Evolutionary conservation across 176 grass and related monocot species (phyloP), one percentile per base, ranked within the genome.

Genomic region (Carex cristatella): DNA sequence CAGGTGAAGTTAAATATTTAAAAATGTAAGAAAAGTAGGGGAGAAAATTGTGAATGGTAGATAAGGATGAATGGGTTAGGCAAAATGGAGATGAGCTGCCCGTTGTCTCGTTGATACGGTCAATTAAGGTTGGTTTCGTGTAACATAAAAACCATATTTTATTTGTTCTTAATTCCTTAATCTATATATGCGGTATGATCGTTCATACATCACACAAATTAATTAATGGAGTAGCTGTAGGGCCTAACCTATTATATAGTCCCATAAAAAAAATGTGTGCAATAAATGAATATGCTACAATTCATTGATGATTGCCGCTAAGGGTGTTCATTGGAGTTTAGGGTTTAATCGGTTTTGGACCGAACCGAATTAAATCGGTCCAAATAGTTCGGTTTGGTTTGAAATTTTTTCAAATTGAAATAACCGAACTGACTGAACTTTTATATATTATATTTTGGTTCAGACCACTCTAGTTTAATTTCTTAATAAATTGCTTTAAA

Each of bases 231-330:
- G 72, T 77, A 76, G 71, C 38, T 35, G 5, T 64, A 64, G 62
- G 66, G 35, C 48, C 70, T 53, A 53, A 30, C 23, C 23, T 23
- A 23, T 23, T 23, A 23, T 76, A 55, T 76, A 76, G 72, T 54
- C 42, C 55, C 0, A 54, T 33, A 58, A 58, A 35, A 79, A 18
- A 37, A 35, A 35, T 23, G 23, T 23, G 49, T 72, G 7, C 4
- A 79, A 79, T 79, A 33, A 56, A 57, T 33, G 58, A 79, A 58
- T 23, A 72, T 79, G 74, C 51, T 73, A 73, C 69, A 73, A 73
- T 73, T 42, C 69, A 27, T 73, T 49, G 69, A 5, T 51, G 23
- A 23, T 23, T 23, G 23, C 23, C 23, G 23, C 23, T 23, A 23
- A 23, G 23, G 23, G 23, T 23, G 23, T 23, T 23, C 23, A 23